Percentiles rank a stretch among this genome's conserved stretches.
Conservation (phyloP, 805 yeast genomes). For the Yamadazyma philogaea region DNA sequence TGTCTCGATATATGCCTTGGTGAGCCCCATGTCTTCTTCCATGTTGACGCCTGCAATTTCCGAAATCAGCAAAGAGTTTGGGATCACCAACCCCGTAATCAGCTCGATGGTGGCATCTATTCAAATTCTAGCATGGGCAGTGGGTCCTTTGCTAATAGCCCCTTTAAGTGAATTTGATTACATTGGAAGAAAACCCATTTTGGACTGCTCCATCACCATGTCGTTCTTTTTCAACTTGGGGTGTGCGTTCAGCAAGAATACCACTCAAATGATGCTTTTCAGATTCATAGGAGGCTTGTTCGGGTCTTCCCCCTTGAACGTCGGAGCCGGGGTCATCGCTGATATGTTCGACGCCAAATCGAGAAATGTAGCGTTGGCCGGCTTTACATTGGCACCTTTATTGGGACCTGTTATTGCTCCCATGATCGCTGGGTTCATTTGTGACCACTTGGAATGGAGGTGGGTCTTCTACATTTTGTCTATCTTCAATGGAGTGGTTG, state of each 20-base stretch:
- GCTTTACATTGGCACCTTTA: slow-evolving; percentile 56
- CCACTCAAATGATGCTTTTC: slow-evolving; percentile 58
- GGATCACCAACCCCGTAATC: slow-evolving; percentile 40
- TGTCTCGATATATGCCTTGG: slow-evolving; percentile 53
- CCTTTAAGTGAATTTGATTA: slow-evolving; percentile 61
- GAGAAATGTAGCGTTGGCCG: slow-evolving; percentile 55
- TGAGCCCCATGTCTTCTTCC: slow-evolving; percentile 62
- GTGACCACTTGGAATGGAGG: slow-evolving; percentile 51
- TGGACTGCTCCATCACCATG: slow-evolving; percentile 49
- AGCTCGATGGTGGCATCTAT: slow-evolving; percentile 57
- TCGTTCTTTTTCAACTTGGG: slow-evolving; percentile 52
- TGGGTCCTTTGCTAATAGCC: slow-evolving; percentile 63
- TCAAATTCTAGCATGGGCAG: slow-evolving; percentile 67
- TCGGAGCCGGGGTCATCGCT: slow-evolving; percentile 67
- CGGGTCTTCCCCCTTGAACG: slow-evolving; percentile 64
- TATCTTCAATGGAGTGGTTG: slow-evolving; percentile 53
- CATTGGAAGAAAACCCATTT: slow-evolving; percentile 58
- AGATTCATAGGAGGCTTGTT: slow-evolving; percentile 65
- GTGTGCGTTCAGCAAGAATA: slow-evolving; percentile 57
- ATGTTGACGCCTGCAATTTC: slow-evolving; percentile 59
- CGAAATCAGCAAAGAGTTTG: slow-evolving; percentile 44
- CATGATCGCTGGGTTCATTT: slow-evolving; percentile 55
- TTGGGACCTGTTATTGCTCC: slow-evolving; percentile 71
- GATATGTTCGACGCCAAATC: slow-evolving; percentile 54
- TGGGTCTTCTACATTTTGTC: slow-evolving; percentile 66